A percentile compares a stretch with the other conserved stretches of the same genome.
phyloP scores from a whole-genome alignment of 202 grass and related monocot genomes.

The Panicum virgatum region DNA sequence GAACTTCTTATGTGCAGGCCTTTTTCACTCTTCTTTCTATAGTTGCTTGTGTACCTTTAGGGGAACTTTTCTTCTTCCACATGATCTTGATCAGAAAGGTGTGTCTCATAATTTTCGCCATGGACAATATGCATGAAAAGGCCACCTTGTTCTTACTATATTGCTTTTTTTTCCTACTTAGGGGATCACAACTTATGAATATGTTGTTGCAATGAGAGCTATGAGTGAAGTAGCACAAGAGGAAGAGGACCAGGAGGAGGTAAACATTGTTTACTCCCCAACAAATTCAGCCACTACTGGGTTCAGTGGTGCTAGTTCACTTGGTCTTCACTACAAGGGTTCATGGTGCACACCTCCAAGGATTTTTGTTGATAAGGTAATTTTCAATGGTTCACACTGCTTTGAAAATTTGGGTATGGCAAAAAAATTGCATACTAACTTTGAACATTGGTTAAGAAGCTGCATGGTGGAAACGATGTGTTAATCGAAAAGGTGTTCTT shows the following conservation, averaged over 20 bases:
- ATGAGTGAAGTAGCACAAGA: constrained; percentile 75
- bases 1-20: constrained; percentile 53
- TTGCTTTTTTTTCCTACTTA: constrained; percentile 30
- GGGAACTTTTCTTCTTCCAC: constrained; percentile 96
- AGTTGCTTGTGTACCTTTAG: constrained; percentile 70
- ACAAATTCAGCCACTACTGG: constrained; percentile 87
- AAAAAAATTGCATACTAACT: background rate
- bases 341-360: constrained; percentile 95
- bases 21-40: constrained; percentile 77
- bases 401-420: background rate
- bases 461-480: background rate
- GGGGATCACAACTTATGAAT: constrained; percentile 96
- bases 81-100: constrained; percentile 95
- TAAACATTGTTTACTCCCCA: constrained; percentile 76
- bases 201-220: constrained; percentile 89
- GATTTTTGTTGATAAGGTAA: constrained; percentile 87
- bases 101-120: constrained; percentile 13
- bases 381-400: background rate
- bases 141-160: background rate
- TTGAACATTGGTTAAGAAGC: background rate
- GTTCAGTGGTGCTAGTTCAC: constrained; percentile 68
- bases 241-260: constrained; percentile 61
- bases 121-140: background rate
- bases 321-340: constrained; percentile 78
- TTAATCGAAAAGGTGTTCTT: background rate